phyloP scores from a whole-genome alignment of 2,329 filamentous ascomycete species.

The Penicillium palitans region DNA sequence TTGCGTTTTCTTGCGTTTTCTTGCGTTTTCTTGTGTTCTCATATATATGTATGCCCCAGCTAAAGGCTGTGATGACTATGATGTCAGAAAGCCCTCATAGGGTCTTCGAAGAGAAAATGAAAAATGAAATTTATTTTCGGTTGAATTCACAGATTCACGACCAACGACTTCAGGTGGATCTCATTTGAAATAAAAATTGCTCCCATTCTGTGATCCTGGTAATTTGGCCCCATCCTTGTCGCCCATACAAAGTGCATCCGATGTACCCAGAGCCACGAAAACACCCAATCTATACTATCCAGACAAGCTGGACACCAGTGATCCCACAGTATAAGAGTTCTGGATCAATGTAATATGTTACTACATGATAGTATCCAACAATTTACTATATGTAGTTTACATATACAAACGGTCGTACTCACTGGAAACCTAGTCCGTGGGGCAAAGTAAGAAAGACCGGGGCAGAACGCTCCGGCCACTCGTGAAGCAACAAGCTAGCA shows the following conservation, averaged over 20 bases:
- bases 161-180: not conserved
- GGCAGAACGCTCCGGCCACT: conserved; percentile 8
- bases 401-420: not conserved
- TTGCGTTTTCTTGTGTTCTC: not conserved
- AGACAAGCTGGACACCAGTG: not conserved
- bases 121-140: not conserved
- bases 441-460: not conserved
- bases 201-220: not conserved
- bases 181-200: not conserved
- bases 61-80: not conserved
- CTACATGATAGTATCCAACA: not conserved
- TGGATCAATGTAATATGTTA: not conserved
- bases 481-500: not conserved
- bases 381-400: not conserved
- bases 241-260: no score
- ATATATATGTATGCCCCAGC: not conserved
- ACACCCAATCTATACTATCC: not conserved
- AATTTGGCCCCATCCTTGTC: not conserved
- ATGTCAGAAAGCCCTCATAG: not conserved
- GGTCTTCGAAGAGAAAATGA: not conserved
- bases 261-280: not conserved
- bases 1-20: not conserved
- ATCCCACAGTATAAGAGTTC: not conserved
- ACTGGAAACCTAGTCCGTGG: not conserved
- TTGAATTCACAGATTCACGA: not conserved